Evolutionary conservation across 345 rosid species (phyloP).

Genomic region (Lepidium africanum): DNA sequence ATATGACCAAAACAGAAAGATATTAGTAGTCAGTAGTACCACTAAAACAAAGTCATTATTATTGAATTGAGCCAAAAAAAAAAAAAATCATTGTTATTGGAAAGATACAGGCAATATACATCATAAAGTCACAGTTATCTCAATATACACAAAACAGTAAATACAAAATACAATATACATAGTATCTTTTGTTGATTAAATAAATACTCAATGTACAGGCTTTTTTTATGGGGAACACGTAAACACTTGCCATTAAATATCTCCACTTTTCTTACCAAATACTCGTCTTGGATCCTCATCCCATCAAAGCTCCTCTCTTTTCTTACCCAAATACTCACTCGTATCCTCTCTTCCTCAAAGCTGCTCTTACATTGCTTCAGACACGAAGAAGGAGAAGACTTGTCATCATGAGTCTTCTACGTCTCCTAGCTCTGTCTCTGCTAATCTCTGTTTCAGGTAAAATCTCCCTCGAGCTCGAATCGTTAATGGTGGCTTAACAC

Average conservation of each 20-base stretch:
- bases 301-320: neutral
- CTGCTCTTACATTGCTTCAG: neutral
- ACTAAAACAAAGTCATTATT: neutral
- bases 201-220: neutral
- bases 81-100: neutral
- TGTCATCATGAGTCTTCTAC: conserved; percentile 24
- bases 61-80: neutral
- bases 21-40: no score
- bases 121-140: neutral
- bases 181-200: neutral
- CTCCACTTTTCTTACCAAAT: neutral
- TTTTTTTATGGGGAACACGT: conserved; percentile 5
- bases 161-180: neutral
- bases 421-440: conserved; percentile 25
- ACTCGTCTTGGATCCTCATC: no score
- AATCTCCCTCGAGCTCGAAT: neutral
- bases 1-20: neutral
- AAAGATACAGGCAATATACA: neutral
- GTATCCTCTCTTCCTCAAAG: neutral
- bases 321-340: neutral
- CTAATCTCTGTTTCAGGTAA: conserved; percentile 33
- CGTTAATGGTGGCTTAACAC: neutral
- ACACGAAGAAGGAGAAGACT: neutral
- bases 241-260: conserved; percentile 11
- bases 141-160: neutral